Evolutionary conservation across 495 filamentous ascomycete genomes (phyloP).

Genomic region (Choiromyces venosus): DNA sequence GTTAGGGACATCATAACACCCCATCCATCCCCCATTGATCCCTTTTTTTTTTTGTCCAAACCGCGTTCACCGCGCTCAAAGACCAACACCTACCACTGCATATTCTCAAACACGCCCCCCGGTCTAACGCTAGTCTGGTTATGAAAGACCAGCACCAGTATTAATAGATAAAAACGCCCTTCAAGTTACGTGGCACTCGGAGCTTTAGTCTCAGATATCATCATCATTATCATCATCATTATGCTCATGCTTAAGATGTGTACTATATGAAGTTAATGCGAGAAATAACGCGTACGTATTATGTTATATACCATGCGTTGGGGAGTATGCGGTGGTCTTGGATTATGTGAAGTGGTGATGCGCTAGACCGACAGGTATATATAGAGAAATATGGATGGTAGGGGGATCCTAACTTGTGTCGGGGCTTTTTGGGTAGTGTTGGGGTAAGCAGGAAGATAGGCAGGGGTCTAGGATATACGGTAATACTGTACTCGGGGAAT

Average conservation of each 20-base stretch:
- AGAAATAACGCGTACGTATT: not conserved
- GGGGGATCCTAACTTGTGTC: not conserved
- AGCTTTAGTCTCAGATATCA: not conserved
- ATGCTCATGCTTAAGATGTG: not conserved
- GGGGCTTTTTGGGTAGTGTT: not conserved
- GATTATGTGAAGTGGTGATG: not conserved
- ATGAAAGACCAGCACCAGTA: not conserved
- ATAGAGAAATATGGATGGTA: not conserved
- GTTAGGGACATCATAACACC: not conserved
- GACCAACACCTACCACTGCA: not conserved
- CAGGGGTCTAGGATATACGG: not conserved
- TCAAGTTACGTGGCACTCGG: not conserved
- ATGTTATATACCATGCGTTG: not conserved
- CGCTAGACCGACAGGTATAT: not conserved
- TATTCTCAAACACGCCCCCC: not conserved
- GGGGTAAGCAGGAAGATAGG: too few relatives aligned
- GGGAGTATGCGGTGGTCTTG: not conserved
- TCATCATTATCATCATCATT: too few relatives aligned
- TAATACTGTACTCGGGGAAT: not conserved
- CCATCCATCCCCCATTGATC: not conserved
- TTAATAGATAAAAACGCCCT: not conserved
- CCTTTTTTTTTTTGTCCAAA: not conserved
- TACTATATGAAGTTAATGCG: not conserved
- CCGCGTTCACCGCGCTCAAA: not conserved
- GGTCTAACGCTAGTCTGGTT: not conserved